These are phyloP conservation scores for Coemansia sp. DNA, from an alignment of 192 early-diverging fungal species.

Conservation along the genomic window DNA sequence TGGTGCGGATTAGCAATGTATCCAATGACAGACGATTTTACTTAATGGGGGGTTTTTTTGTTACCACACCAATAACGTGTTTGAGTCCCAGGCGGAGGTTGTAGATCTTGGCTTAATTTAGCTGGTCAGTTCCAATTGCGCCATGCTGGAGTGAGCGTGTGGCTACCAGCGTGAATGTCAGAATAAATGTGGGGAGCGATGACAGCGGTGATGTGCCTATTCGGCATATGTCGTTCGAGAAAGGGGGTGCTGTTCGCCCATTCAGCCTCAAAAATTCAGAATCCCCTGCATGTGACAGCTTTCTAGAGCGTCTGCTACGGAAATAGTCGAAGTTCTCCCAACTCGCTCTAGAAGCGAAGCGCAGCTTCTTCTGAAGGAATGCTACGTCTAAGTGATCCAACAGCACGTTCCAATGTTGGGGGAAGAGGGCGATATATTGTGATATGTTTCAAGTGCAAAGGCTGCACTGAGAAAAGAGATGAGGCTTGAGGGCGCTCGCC, in stretches of 20 bases:
- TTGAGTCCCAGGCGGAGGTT: background rate
- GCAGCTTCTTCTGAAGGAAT: background rate
- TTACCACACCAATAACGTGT: background rate
- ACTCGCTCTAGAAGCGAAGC: background rate
- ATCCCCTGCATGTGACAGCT: background rate
- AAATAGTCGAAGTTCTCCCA: background rate
- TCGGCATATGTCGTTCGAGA: background rate
- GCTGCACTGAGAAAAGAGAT: background rate
- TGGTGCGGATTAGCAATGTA: background rate
- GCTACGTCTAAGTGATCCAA: background rate
- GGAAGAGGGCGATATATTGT: background rate
- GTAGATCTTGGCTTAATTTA: background rate
- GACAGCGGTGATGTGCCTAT: background rate
- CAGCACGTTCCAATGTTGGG: background rate
- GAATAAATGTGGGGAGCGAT: background rate
- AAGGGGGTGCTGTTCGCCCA: constrained; percentile 1
- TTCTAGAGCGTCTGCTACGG: background rate
- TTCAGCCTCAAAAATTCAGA: constrained; percentile 1
- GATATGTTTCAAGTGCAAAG: background rate
- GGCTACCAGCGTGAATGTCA: background rate
- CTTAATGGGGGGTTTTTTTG: background rate
- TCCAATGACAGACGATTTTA: background rate
- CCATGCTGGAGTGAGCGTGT: background rate
- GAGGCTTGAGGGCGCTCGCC: background rate
- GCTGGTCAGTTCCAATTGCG: background rate